A percentile compares a stretch with the other conserved stretches of the same genome.
Evolutionary conservation across 2,329 filamentous ascomycete genomes (phyloP).

Genomic region (Aspergillus neotritici): DNA sequence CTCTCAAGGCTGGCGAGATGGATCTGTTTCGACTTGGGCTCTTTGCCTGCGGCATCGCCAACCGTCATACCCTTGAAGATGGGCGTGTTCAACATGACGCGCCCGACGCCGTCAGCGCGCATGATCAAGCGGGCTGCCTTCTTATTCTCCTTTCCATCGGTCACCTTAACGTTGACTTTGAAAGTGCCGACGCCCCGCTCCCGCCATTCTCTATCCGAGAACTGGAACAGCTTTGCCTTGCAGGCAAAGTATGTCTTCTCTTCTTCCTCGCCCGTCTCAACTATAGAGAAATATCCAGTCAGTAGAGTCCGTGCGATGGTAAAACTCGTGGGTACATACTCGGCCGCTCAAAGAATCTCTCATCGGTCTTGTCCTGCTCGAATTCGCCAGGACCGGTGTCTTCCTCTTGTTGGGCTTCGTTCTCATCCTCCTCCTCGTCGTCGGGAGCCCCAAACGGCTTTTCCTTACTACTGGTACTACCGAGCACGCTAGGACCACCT

Average conservation of each 20-base stretch:
- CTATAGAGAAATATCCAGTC: conserved; percentile 37
- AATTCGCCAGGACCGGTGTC: conserved; percentile 46
- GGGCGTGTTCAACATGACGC: conserved; percentile 79
- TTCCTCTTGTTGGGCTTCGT: conserved; percentile 48
- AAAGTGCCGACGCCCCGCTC: conserved; percentile 79
- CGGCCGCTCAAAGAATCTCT: conserved; percentile 53
- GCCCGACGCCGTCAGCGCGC: conserved; percentile 82
- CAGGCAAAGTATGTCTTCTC: conserved; percentile 70
- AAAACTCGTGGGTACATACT: conserved; percentile 48
- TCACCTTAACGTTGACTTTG: conserved; percentile 70
- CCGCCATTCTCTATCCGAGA: conserved; percentile 74
- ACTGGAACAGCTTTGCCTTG: conserved; percentile 78
- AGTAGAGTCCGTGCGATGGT: conserved; percentile 14
- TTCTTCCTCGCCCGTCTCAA: conserved; percentile 81
- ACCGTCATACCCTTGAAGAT: conserved; percentile 75
- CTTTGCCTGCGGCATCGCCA: conserved; percentile 56
- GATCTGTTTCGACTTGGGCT: conserved; percentile 65
- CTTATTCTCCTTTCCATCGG: conserved; percentile 49
- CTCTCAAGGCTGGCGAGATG: conserved; percentile 57
- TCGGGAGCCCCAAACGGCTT: conserved; percentile 74
- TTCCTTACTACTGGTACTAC: conserved; percentile 24
- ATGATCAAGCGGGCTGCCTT: conserved; percentile 69
- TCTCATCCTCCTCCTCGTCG: conserved; percentile 43
- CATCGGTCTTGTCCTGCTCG: conserved; percentile 44
- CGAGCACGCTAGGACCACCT: conserved; percentile 42